Conservation (phyloP, 768 basidiomycete species). For the Guyanaporus albipodus region DNA sequence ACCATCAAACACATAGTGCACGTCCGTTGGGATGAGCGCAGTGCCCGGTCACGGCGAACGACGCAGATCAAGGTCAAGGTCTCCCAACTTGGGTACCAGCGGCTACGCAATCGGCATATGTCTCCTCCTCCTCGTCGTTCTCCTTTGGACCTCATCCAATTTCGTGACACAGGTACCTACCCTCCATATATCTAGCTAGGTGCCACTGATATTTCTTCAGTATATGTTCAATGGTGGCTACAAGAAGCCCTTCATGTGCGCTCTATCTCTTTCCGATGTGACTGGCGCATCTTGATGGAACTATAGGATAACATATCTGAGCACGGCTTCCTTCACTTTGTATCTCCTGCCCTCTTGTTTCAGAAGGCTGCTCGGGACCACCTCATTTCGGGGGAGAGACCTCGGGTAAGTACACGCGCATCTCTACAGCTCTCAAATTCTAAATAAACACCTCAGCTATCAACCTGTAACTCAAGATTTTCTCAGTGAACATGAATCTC, state of each 20-base stretch:
- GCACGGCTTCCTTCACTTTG: conserved; percentile 81
- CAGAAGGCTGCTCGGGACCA: conserved; percentile 24
- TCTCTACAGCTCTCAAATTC: background rate
- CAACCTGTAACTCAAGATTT: conserved; percentile 21
- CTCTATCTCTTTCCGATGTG: conserved; percentile 6
- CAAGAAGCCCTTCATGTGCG: conserved; percentile 86
- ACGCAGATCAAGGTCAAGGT: conserved; percentile 7
- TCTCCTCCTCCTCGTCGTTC: conserved; percentile 69
- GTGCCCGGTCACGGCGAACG: conserved; percentile 12
- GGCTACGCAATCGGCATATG: conserved; percentile 59
- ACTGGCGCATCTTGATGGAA: conserved; percentile 1
- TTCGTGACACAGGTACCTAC: conserved; percentile 79
- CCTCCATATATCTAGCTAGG: background rate
- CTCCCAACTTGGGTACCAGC: conserved; percentile 11
- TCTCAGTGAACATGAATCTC: conserved; percentile 9
- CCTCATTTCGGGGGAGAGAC: conserved; percentile 3
- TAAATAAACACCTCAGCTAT: conserved; percentile 19
- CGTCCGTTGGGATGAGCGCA: conserved; percentile 16
- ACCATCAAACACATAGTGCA: too few relatives aligned
- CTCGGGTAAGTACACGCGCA: conserved; percentile 6
- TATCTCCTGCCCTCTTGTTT: conserved; percentile 68
- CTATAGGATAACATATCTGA: conserved; percentile 79
- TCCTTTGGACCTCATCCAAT: conserved; percentile 86
- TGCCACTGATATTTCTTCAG: conserved; percentile 25
- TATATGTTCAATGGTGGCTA: conserved; percentile 63